Conservation (phyloP, 805 yeast species). For the Teunomyces lycoperdinae region DNA sequence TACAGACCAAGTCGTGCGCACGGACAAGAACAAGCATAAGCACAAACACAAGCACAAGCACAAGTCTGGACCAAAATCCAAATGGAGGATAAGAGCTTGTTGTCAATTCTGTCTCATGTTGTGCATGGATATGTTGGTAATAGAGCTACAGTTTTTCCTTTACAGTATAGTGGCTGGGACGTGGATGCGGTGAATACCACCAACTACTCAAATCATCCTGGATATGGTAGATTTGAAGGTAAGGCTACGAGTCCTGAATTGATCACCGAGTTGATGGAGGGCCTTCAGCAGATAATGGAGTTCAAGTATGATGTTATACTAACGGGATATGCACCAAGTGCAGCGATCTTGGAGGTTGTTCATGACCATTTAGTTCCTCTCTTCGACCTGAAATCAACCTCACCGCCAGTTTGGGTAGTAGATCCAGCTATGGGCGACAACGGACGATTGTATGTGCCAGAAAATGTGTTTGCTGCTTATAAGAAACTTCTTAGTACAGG, state of each 20-base stretch:
- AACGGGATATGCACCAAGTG: constrained; percentile 77
- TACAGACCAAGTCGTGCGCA: not conserved
- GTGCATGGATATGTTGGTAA: constrained; percentile 96
- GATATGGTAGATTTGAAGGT: constrained; percentile 71
- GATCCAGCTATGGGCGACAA: constrained; percentile 95
- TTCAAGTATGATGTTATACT: constrained; percentile 62
- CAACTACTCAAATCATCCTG: constrained; percentile 89
- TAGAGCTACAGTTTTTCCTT: constrained; percentile 84
- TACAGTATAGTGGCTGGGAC: constrained; percentile 88
- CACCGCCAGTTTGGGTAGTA: constrained; percentile 54
- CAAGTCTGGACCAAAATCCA: not conserved
- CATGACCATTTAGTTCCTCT: constrained; percentile 38
- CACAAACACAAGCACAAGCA: not conserved
- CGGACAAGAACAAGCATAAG: not conserved
- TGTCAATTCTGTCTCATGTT: constrained; percentile 76
- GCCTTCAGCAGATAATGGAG: constrained; percentile 48
- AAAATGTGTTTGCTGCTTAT: constrained; percentile 52
- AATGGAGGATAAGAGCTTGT: constrained; percentile 3
- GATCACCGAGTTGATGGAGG: constrained; percentile 50
- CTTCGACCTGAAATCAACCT: constrained; percentile 13
- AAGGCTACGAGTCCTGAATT: constrained; percentile 44
- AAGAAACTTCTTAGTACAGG: constrained; percentile 43
- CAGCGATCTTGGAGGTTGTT: constrained; percentile 51
- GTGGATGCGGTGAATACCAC: constrained; percentile 88
- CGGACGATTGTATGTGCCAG: constrained; percentile 73